Conservation (phyloP, 2,329 filamentous ascomycete genomes). For the Talaromyces piceae region DNA sequence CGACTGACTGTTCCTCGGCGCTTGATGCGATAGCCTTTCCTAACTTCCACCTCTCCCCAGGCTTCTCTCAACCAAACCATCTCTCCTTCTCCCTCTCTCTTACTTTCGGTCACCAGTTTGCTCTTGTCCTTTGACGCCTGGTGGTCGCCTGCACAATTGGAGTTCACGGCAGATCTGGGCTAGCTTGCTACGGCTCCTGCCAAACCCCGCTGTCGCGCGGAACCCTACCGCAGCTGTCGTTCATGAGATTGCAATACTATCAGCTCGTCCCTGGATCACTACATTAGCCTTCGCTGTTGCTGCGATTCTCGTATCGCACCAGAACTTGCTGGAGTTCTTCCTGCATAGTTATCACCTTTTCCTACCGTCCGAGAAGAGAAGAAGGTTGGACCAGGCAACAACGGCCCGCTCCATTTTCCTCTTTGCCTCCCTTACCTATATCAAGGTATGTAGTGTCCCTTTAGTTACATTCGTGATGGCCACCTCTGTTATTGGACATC, state of each 20-base stretch:
- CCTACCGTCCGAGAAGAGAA: background rate
- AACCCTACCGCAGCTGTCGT: background rate
- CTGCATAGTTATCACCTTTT: background rate
- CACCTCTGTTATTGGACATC: too few relatives aligned
- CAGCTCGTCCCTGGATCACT: background rate
- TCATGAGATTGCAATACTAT: background rate
- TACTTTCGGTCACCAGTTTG: background rate
- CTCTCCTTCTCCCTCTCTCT: background rate
- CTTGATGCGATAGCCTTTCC: background rate
- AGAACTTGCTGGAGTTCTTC: background rate
- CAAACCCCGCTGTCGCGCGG: background rate
- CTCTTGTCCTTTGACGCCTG: background rate
- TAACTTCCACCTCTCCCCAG: background rate
- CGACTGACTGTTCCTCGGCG: background rate
- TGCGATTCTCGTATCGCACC: background rate
- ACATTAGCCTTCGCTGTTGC: background rate
- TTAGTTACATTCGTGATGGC: background rate
- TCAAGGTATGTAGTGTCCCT: background rate
- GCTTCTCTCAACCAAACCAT: background rate
- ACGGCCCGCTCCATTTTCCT: background rate
- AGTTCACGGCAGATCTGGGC: background rate
- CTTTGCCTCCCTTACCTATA: background rate
- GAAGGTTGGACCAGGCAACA: background rate
- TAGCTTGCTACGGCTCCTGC: background rate
- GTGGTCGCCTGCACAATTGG: background rate